phyloP scores from a whole-genome alignment of 768 basidiomycete species.

The Hemileccinum impolitum region DNA sequence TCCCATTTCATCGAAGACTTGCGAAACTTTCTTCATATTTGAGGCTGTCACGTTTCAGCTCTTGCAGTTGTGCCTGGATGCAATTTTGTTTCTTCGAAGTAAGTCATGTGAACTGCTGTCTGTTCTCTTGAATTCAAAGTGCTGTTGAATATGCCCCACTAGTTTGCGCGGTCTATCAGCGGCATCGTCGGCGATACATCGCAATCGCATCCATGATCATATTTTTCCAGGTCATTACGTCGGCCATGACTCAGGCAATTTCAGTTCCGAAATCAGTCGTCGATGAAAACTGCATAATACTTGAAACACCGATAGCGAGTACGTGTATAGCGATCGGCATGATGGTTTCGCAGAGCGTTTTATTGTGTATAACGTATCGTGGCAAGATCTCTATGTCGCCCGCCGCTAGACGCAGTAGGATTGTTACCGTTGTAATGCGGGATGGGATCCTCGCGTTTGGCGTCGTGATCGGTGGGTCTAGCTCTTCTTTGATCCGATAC shows the following conservation, averaged over 20 bases:
- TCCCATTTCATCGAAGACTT: constrained; percentile 1
- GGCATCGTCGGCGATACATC: background rate
- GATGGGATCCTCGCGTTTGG: constrained; percentile 15
- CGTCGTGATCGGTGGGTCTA: constrained; percentile 9
- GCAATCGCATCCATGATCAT: constrained; percentile 1
- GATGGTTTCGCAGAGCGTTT: constrained; percentile 10
- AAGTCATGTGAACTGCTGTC: background rate
- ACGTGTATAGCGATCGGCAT: background rate
- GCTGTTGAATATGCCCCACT: background rate
- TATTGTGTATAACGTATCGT: constrained; percentile 16
- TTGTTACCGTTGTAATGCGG: constrained; percentile 10
- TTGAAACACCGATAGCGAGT: background rate
- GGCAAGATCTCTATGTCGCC: constrained; percentile 10
- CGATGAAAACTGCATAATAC: constrained; percentile 10
- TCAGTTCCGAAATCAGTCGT: background rate
- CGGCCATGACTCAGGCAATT: background rate
- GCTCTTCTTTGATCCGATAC: background rate
- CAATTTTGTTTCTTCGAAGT: constrained; percentile 19
- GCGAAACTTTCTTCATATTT: background rate
- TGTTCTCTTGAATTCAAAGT: background rate
- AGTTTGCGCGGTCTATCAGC: constrained; percentile 18
- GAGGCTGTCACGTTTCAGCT: constrained; percentile 6
- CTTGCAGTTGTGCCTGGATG: constrained; percentile 14
- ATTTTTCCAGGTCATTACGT: background rate
- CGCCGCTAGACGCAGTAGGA: constrained; percentile 12